Percentiles rank a stretch among this genome's conserved stretches.
These are phyloP conservation scores for Artemisia tridentata DNA, from an alignment of 129 eudicot species.

Conservation along the genomic window DNA sequence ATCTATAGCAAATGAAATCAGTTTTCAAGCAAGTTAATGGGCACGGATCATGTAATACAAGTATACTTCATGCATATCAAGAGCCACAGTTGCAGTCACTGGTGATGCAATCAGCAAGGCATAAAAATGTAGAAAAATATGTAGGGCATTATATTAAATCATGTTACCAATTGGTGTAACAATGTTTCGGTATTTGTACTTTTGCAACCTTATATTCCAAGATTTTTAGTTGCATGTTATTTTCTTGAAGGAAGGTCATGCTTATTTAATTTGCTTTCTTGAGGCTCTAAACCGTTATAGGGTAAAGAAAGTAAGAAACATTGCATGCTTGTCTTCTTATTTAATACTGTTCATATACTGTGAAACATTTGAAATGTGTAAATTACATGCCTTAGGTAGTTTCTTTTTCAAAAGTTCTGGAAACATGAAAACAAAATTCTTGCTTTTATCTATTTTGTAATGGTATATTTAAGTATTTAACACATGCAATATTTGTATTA, in stretches of 20 bases:
- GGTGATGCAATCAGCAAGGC: background rate
- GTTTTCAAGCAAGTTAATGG: background rate
- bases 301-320: background rate
- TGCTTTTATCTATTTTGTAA: background rate
- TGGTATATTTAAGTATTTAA: background rate
- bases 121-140: background rate
- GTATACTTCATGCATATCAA: constrained; percentile 1
- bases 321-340: constrained; percentile 3
- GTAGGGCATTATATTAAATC: background rate
- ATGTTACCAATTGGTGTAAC: background rate
- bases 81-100: background rate
- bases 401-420: no score
- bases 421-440: no score
- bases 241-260: background rate
- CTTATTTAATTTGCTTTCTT: background rate
- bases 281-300: background rate
- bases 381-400: background rate
- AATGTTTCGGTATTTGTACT: background rate
- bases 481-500: constrained; percentile 1
- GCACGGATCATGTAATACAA: background rate
- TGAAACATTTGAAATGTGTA: background rate
- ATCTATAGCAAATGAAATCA: background rate
- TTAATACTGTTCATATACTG: constrained; percentile 16
- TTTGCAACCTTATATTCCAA: background rate
- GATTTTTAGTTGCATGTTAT: background rate